Percentiles rank a stretch among this genome's conserved stretches.
Conservation (phyloP, 805 yeast species). For the Cyberlindnera americana region DNA sequence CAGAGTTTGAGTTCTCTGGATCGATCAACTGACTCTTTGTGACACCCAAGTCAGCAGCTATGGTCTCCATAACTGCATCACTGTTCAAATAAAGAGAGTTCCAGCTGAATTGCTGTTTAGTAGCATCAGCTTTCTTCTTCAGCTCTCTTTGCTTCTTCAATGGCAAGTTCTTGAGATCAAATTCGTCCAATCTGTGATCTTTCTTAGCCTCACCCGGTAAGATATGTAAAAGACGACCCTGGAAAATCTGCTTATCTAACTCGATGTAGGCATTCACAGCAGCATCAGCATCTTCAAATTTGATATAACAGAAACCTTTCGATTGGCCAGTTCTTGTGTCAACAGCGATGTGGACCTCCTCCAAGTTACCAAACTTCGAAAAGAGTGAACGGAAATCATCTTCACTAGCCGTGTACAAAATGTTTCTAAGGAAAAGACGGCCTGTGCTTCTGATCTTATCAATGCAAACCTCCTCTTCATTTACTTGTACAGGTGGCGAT, state of each 20-base stretch:
- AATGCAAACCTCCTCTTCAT: conserved; percentile 42
- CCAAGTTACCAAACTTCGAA: conserved; percentile 61
- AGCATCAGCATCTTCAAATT: conserved; percentile 61
- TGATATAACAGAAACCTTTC: conserved; percentile 88
- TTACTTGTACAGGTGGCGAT: background rate
- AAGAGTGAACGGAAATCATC: conserved; percentile 71
- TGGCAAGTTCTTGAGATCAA: conserved; percentile 86
- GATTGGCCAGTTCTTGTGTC: conserved; percentile 88
- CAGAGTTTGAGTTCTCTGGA: conserved; percentile 81
- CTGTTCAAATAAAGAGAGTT: conserved; percentile 86
- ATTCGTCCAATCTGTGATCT: conserved; percentile 81
- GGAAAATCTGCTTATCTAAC: conserved; percentile 86
- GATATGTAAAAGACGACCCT: conserved; percentile 89
- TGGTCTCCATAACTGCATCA: conserved; percentile 90
- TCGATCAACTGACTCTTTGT: conserved; percentile 80
- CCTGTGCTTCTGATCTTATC: conserved; percentile 63
- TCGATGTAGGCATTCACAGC: conserved; percentile 73
- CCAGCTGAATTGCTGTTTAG: conserved; percentile 90
- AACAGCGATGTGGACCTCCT: conserved; percentile 89
- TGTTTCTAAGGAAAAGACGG: conserved; percentile 83
- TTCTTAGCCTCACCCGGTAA: conserved; percentile 82
- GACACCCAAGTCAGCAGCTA: conserved; percentile 80
- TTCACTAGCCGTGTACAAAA: conserved; percentile 74
- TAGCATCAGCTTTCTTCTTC: conserved; percentile 78
- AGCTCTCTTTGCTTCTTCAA: conserved; percentile 86